Evolutionary conservation across 2,329 filamentous ascomycete species (phyloP), one percentile per base, ranked within the genome.

Genomic region (Dendryphion nanum): DNA sequence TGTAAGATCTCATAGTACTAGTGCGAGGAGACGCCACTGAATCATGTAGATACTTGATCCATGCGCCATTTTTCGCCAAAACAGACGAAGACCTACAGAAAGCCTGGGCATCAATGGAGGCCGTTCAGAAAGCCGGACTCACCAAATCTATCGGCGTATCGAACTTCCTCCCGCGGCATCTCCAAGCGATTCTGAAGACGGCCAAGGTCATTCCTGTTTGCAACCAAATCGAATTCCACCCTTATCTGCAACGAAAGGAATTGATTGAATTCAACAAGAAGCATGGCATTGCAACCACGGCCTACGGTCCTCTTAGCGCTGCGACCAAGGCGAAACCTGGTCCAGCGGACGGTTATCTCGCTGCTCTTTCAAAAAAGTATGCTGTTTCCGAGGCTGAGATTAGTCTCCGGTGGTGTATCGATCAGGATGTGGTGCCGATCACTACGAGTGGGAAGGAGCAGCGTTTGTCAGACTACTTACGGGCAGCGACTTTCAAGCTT

Each of bases 141-240:
- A 72, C 76, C 4, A 76, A 74, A 37, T 76, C 75, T 5, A 83
- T 83, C 44, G 81, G 80, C 16, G 79, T 83, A 16, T 81, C 77
- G 38, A 83, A 66, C 60, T 84, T 75, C 59, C 61, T 76, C 5
- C 70, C 74, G 17, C 57, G 64, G 16, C 75, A 83, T 41, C 66
- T 83, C 14, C 71, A 79, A 31, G 70, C 72, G 8, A 72, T 77
- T 15, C 63, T 79, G 36, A 72, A 73, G 37, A 71, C 67, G 0
- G 75, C 76, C n/a, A 73, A 66, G 26, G 70, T 81, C 8, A 65
- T 70, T 1, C 82, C 82, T 1, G 78, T 78, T 2, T 75, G 77
- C 50, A 85, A 86, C 64, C 82, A 86, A 65, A 79, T 86, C 46
- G 82, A 86, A 59, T 79, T 79, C 35, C 81, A 86, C 59, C 81